Base-by-base conservation (phyloP, 371 early-diverging fungal genomes). In the Zopfochytrium polystomum region DNA sequence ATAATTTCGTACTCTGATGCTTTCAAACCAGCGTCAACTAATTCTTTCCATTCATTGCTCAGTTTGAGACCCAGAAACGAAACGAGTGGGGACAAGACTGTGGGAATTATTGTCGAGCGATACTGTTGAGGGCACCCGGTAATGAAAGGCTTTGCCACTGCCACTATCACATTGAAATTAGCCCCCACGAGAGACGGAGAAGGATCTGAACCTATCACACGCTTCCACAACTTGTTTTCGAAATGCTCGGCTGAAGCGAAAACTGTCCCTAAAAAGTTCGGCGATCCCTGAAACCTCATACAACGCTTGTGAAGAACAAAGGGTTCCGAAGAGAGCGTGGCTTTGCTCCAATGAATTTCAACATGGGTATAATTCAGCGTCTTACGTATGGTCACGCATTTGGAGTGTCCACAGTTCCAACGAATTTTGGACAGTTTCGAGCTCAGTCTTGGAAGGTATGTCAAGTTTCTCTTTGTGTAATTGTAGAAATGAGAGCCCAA, bases 181-280 rank as follows among this genome's bases (percentile, higher is more conserved):
- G 7, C 11, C 11, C 30, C 1, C 77, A 65, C 29, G 81, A 42
- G 1, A 79, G 77, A 29, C 69, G 73, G 3, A 79, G 63, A 9
- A 70, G 42, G 46, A 53, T 61, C 33, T 38, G 38, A 38, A 38
- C 52, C 60, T 38, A 83, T 65, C 7, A 78, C 46, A 18, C 66
- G 33, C 26, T 77, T 75, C 58, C 77, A 72, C 45, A 80, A 79
- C n/a, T 73, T 69, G 44, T 72, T 75, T 26, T 52, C 72, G 29
- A 81, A 60, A 38, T 27, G 29, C 31, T 62, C 66, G 29, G 72
- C 72, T 22, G 63, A 30, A 7, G 51, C 62, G 57, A 81, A 75
- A 20, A 83, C 69, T 60, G 26, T 52, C 51, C 29, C 61, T 55
- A 1, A 80, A 51, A 3, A 55, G 23, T 4, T 33, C 32, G 7